Percentiles rank a stretch among this genome's conserved stretches.
Evolutionary conservation across 2,329 filamentous ascomycete genomes (phyloP).

Genomic region (Aureobasidium sp.): DNA sequence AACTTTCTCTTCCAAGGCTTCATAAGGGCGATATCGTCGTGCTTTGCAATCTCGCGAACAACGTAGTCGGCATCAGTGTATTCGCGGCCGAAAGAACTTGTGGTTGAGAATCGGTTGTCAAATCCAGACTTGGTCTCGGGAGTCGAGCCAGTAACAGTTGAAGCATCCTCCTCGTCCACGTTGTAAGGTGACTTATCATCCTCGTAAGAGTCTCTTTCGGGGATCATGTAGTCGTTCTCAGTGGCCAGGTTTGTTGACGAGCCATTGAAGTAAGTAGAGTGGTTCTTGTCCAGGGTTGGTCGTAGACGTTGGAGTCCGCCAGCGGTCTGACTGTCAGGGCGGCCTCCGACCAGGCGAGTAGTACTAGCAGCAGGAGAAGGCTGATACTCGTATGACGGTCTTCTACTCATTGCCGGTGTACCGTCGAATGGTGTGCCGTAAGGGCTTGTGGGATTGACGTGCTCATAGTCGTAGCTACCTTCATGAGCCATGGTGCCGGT

Average conservation of each 20-base stretch:
- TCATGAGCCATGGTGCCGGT: constrained; percentile 7
- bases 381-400: constrained; percentile 8
- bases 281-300: constrained; percentile 12
- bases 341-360: constrained; percentile 8
- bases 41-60: constrained; percentile 10
- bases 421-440: constrained; percentile 11
- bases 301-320: constrained; percentile 8
- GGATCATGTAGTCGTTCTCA: constrained; percentile 12
- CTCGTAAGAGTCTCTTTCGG: constrained; percentile 4
- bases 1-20: constrained; percentile 13
- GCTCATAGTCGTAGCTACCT: constrained; percentile 10
- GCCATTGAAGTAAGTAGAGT: constrained; percentile 11
- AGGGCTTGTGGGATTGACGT: constrained; percentile 6
- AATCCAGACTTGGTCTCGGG: constrained; percentile 7
- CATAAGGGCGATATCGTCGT: constrained; percentile 9
- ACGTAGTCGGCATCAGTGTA: constrained; percentile 11
- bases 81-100: constrained; percentile 6
- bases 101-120: constrained; percentile 11
- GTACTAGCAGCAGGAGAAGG: constrained; percentile 12
- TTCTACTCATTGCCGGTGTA: constrained; percentile 10
- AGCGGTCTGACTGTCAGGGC: not conserved
- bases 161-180: constrained; percentile 3
- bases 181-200: constrained; percentile 9
- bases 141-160: constrained; percentile 8
- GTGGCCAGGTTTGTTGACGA: constrained; percentile 8